Percentiles rank a stretch among this genome's conserved stretches.
These are phyloP conservation scores for Peronosclerospora sorghi DNA, from an alignment of 352 stramenopile genomes.

Conservation along the genomic window DNA sequence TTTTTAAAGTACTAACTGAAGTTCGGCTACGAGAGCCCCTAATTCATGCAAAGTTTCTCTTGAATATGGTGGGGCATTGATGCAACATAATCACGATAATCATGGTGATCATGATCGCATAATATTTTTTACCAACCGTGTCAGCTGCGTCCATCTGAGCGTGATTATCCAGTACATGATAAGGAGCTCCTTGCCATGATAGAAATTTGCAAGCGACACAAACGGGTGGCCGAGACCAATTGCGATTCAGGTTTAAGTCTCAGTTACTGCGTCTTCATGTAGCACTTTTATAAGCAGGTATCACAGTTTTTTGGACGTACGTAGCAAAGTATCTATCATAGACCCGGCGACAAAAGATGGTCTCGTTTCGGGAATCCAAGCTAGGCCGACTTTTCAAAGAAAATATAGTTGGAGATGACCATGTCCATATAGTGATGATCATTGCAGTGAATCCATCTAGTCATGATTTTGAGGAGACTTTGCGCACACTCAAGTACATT, in stretches of 20 bases:
- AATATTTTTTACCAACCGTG: too few species aligned
- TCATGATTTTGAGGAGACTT: constrained; percentile 93
- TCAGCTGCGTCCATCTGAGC: too few species aligned
- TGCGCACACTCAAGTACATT: constrained; percentile 92
- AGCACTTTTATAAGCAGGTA: constrained; percentile 51
- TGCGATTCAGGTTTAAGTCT: constrained; percentile 86
- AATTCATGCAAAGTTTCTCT: too few species aligned
- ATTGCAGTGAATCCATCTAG: constrained; percentile 91
- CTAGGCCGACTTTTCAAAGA: constrained; percentile 94
- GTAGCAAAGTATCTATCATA: constrained; percentile 87
- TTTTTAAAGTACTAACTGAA: too few species aligned
- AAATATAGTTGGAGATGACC: constrained; percentile 78
- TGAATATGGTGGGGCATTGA: too few species aligned
- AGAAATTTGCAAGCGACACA: constrained; percentile 48
- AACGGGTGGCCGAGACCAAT: constrained; percentile 80
- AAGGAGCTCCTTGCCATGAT: too few species aligned
- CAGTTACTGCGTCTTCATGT: constrained; percentile 86
- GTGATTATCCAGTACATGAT: too few species aligned
- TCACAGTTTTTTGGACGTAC: constrained; percentile 13
- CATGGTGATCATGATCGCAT: too few species aligned
- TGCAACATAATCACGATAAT: too few species aligned
- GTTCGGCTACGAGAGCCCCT: too few species aligned
- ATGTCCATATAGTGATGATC: constrained; percentile 91
- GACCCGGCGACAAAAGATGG: constrained; percentile 90
- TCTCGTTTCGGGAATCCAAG: constrained; percentile 97